Evolutionary conservation across 164 flowering plant genomes (phyloP), one percentile per base, ranked within the genome.

Genomic region (Saururus chinensis): DNA sequence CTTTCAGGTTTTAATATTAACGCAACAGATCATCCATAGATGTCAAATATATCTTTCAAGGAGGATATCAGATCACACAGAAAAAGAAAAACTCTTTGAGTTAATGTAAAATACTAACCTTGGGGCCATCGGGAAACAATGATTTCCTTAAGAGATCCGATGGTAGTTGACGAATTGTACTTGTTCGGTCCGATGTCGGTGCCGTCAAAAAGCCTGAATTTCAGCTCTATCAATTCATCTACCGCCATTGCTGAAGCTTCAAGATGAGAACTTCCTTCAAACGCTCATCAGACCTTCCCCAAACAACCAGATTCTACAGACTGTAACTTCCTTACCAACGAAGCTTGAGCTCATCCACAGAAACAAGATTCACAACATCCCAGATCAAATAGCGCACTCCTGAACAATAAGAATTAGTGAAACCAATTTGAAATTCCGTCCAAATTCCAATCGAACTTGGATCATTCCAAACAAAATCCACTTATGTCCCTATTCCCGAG

Each of bases 161-260:
- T 81, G 17, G 84, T 81, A 24, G 82, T 68, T 21, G 77, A 51
- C 57, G 83, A 74, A 66, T 61, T 66, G 61, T 79, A 88, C 69
- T 74, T 79, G 76, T 51, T 72, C 22, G 96, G 96, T 20, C 96
- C 92, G 40, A 86, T 82, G 65, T 86, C 90, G 19, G 77, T 74
- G 22, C 92, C 90, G 77, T 88, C 90, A 25, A 63, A 67, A 14
- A 88, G 81, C 79, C 90, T 76, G 69, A 88, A 88, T 64, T 82
- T 88, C 37, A 88, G 49, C 76, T 88, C 91, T 59, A 84, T 54
- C 77, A 74, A 72, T 42, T 79, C 86, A 65, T 81, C 86, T 40
- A n/a, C 51, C 54, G 21, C 54, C 8, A 52, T 52, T 52, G 19
- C 54, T 19, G 9, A 52, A 52, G n/a, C 54, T 12, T 12, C 54